These are phyloP conservation scores for Porcisia hertigi DNA, from an alignment of 208 protist genomes.

Conservation along the genomic window DNA sequence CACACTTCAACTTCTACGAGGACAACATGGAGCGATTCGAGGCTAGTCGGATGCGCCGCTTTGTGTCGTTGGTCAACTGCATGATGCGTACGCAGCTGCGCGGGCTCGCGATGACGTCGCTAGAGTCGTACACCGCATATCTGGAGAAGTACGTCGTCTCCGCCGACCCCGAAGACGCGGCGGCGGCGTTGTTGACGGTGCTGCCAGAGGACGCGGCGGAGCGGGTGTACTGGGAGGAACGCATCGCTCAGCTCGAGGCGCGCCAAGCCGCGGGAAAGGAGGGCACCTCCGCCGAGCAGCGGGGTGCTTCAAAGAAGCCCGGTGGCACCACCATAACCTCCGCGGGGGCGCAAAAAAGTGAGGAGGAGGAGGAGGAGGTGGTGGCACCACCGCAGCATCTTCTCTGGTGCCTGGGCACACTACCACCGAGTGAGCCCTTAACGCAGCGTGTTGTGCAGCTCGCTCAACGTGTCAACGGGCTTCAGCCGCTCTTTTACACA, in stretches of 20 bases:
- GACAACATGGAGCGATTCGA: constrained; percentile 87
- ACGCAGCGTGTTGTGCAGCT: constrained; percentile 77
- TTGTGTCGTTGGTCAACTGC: constrained; percentile 89
- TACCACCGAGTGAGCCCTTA: constrained; percentile 51
- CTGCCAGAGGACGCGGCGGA: constrained; percentile 74
- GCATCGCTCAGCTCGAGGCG: constrained; percentile 30
- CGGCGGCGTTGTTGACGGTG: constrained; percentile 34
- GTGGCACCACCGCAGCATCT: constrained; percentile 35
- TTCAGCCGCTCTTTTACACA: constrained; percentile 85
- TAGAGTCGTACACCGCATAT: constrained; percentile 81
- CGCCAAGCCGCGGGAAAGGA: constrained; percentile 13
- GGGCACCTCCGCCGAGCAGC: constrained; percentile 19
- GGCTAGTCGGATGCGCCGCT: constrained; percentile 86
- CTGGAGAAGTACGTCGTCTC: constrained; percentile 60
- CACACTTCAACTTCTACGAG: constrained; percentile 94
- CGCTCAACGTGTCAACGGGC: constrained; percentile 64
- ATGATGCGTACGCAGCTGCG: constrained; percentile 93
- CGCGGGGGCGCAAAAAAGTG: constrained; percentile 12
- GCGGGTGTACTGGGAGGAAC: constrained; percentile 60
- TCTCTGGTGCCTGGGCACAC: constrained; percentile 62
- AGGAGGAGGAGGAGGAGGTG: constrained; percentile 16
- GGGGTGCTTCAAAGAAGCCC: constrained; percentile 26
- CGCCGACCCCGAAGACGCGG: constrained; percentile 8
- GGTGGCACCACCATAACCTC: constrained; percentile 4
- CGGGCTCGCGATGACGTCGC: constrained; percentile 64